Evolutionary conservation across 1,139 yeast species (phyloP).

Genomic region (Spathaspora sp.): DNA sequence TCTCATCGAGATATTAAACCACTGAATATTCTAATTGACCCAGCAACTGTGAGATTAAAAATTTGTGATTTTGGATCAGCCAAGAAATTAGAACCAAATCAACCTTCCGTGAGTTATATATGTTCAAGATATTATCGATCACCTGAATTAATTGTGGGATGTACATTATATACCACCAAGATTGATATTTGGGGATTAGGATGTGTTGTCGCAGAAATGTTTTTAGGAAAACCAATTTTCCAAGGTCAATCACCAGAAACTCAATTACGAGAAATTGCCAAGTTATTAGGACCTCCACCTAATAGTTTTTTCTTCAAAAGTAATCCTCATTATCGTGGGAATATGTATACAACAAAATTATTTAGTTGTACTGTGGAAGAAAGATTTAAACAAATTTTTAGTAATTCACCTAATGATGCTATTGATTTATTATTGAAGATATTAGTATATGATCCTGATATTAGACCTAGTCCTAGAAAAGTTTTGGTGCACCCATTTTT

Average conservation of each 20-base stretch:
- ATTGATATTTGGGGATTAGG: constrained; percentile 88
- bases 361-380: constrained; percentile 61
- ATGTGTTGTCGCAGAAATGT: constrained; percentile 83
- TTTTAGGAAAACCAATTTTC: constrained; percentile 76
- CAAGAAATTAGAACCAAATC: constrained; percentile 68
- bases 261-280: constrained; percentile 75
- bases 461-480: constrained; percentile 62
- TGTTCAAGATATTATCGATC: constrained; percentile 83
- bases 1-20: constrained; percentile 85
- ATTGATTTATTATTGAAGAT: constrained; percentile 68
- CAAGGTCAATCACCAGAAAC: constrained; percentile 76
- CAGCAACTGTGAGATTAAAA: constrained; percentile 61
- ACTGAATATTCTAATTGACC: constrained; percentile 73
- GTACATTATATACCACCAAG: constrained; percentile 71
- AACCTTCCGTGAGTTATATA: constrained; percentile 75
- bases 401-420: constrained; percentile 69
- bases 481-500: constrained; percentile 73
- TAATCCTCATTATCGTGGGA: constrained; percentile 73
- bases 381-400: constrained; percentile 67
- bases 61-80: constrained; percentile 86
- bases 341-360: constrained; percentile 65
- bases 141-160: constrained; percentile 79
- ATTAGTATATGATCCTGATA: constrained; percentile 70
- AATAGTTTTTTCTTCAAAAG: constrained; percentile 71
- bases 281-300: constrained; percentile 74